Base-by-base conservation (phyloP, 352 stramenopile species). In the Pythium chondricola region DNA sequence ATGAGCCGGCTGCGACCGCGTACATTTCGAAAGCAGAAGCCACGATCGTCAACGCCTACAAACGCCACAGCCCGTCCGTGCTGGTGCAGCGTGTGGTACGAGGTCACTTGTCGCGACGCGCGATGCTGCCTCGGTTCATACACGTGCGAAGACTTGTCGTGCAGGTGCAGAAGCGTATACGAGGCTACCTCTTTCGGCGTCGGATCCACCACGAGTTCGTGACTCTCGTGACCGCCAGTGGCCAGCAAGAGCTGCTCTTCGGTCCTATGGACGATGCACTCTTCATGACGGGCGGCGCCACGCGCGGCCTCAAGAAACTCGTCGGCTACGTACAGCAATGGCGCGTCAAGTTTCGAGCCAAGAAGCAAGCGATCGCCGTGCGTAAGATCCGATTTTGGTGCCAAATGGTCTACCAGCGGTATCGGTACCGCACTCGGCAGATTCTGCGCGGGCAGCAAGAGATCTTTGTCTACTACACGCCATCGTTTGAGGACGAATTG, bases 351-450 rank as follows among this genome's bases (percentile, higher is more conserved):
- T 80, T 74, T 22, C 70, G 76, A 40, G 40, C 56, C 10, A 74
- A 67, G 22, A 88, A 88, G 40, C 73, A 79, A 9, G 70, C 71
- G 2, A 70, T 85, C 18, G 75, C 75, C 17, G 67, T 88, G 45
- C 79, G 79, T 44, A 90, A 88, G 53, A 90, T 86, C 32, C 74
- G 69, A 3, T 83, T 88, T 36, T 90, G 75, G 78, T 85, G 74
- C 18, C 74, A 85, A 59, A 73, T 88, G 69, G 64, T 86, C 29
- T 78, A 76, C 41, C 75, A 84, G 52, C 75, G 72, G 9, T 76
- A 90, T 37, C 56, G 52, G 4, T 71, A 72, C 37, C 74, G 74
- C 21, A 75, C 65, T 17, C 60, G 67, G 22, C 71, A 80, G 39
- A 56, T 90, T 25, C 52, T 85, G 0, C 56, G 45, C 2, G 63